Evolutionary conservation across 2,329 filamentous ascomycete species (phyloP).

Genomic region (Fusarium secorum): DNA sequence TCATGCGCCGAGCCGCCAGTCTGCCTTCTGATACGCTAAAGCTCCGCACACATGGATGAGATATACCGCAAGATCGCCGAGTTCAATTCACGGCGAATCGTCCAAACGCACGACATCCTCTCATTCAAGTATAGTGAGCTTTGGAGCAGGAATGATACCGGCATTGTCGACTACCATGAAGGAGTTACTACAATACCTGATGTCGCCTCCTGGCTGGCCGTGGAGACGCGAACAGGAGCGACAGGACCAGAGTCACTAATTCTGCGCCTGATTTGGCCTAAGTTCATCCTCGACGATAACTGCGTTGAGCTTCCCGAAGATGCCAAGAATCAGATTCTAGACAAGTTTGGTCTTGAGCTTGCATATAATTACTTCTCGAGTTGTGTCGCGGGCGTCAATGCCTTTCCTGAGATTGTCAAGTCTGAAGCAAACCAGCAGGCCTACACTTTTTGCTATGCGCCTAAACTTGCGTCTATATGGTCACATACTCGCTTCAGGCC

Average conservation of each 20-base stretch:
- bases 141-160: constrained; percentile 39
- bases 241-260: constrained; percentile 36
- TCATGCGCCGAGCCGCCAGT: neutral
- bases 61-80: constrained; percentile 44
- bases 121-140: constrained; percentile 43
- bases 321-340: constrained; percentile 31
- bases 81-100: constrained; percentile 35
- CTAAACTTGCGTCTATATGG: constrained; percentile 51
- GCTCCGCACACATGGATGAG: constrained; percentile 41
- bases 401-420: constrained; percentile 26
- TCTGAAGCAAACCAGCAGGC: constrained; percentile 25
- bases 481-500: constrained; percentile 39
- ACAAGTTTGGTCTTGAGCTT: constrained; percentile 43
- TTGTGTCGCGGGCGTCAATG: constrained; percentile 46
- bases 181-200: constrained; percentile 5
- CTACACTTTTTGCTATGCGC: constrained; percentile 48
- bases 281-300: constrained; percentile 33
- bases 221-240: constrained; percentile 19
- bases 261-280: constrained; percentile 44
- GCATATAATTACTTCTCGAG: constrained; percentile 47
- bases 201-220: constrained; percentile 36
- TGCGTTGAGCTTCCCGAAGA: constrained; percentile 39
- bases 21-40: neutral
- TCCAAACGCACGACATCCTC: constrained; percentile 16
- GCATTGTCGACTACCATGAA: constrained; percentile 21